These are phyloP conservation scores for Tricholoma bakamatsutake DNA, from an alignment of 768 basidiomycete species.

Conservation along the genomic window DNA sequence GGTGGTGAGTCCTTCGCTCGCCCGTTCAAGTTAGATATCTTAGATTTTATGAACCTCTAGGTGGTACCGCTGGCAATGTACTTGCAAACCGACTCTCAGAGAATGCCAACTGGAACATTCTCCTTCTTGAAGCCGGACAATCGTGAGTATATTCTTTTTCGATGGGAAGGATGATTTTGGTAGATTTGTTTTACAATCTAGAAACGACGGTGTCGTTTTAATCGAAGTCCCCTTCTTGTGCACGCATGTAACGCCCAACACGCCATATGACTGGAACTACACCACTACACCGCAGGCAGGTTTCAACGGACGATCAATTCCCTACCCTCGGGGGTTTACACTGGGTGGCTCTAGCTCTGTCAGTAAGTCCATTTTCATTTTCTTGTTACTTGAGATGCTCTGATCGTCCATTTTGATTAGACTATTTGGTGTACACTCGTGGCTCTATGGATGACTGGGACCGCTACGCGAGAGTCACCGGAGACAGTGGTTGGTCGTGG, in stretches of 20 bases:
- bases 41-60: no score
- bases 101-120: slow-evolving; percentile 8
- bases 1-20: neutral
- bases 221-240: slow-evolving; percentile 12
- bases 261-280: slow-evolving; percentile 25
- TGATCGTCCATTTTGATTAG: slow-evolving; percentile 8
- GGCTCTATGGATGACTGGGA: slow-evolving; percentile 28
- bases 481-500: slow-evolving; percentile 30
- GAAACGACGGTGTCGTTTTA: slow-evolving; percentile 6
- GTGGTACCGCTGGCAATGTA: slow-evolving; percentile 18
- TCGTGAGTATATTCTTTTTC: neutral
- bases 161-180: no score
- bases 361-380: slow-evolving; percentile 14
- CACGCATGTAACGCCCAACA: slow-evolving; percentile 10
- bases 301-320: slow-evolving; percentile 17
- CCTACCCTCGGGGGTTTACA: slow-evolving; percentile 21
- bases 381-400: neutral
- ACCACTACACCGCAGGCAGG: slow-evolving; percentile 23
- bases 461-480: slow-evolving; percentile 21
- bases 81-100: slow-evolving; percentile 20
- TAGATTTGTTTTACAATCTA: neutral
- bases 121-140: slow-evolving; percentile 18
- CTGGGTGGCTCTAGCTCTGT: slow-evolving; percentile 26
- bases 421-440: slow-evolving; percentile 27
- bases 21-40: no score